Evolutionary conservation across 768 basidiomycete genomes (phyloP).

Genomic region (Psilocybe subaeruginosa): DNA sequence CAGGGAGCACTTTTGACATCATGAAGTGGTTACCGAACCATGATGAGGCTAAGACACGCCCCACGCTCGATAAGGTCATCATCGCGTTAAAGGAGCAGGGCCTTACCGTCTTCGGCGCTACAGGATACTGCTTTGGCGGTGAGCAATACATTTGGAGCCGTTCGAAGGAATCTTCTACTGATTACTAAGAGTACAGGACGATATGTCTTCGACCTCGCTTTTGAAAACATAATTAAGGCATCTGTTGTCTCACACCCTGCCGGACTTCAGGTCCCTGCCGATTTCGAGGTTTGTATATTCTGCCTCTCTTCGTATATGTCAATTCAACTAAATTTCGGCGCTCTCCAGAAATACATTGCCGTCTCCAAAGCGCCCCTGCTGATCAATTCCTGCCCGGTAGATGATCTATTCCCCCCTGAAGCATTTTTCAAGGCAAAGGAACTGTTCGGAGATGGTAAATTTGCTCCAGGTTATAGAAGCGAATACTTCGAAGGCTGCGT

Average conservation of each 20-base stretch:
- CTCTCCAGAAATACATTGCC: conserved; percentile 53
- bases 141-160: conserved; percentile 13
- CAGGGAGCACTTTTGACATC: conserved; percentile 39
- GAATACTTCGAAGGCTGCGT: conserved; percentile 45
- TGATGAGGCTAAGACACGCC: conserved; percentile 41
- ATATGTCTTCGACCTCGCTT: conserved; percentile 62
- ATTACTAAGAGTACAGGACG: conserved; percentile 37
- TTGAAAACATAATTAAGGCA: conserved; percentile 49
- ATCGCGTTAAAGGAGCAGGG: conserved; percentile 59
- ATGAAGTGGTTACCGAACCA: conserved; percentile 49
- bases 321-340: conserved; percentile 47
- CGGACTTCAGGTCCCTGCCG: conserved; percentile 22
- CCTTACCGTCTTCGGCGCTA: conserved; percentile 57
- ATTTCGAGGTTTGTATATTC: conserved; percentile 41
- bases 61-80: conserved; percentile 57
- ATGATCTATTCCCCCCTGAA: conserved; percentile 50
- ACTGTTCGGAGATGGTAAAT: conserved; percentile 50
- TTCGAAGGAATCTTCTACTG: too few relatives aligned
- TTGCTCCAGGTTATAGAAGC: conserved; percentile 49
- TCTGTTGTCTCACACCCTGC: conserved; percentile 58
- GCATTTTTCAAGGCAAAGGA: conserved; percentile 46
- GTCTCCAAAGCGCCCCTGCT: conserved; percentile 56
- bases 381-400: conserved; percentile 63
- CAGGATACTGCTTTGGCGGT: conserved; percentile 76
- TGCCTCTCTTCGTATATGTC: too few relatives aligned